These are phyloP conservation scores for Penicillium italicum DNA, from an alignment of 2,329 filamentous ascomycete genomes.

Conservation along the genomic window DNA sequence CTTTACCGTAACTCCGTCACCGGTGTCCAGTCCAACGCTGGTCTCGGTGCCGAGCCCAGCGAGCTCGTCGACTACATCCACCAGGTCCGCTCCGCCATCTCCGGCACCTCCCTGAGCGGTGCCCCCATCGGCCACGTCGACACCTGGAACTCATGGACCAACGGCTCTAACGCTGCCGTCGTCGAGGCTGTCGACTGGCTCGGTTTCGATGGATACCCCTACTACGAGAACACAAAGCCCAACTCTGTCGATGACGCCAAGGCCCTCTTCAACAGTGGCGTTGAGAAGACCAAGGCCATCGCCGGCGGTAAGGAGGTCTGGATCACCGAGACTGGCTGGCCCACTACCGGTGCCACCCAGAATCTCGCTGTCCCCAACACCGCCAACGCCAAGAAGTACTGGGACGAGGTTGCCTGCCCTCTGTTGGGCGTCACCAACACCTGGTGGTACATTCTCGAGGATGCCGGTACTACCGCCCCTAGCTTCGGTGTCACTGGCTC, in stretches of 20 bases:
- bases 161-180: conserved; percentile 67
- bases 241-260: conserved; percentile 65
- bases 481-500: conserved; percentile 41
- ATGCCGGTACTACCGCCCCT: conserved; percentile 35
- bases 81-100: conserved; percentile 61
- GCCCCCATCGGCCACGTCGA: conserved; percentile 77
- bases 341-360: conserved; percentile 63
- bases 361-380: conserved; percentile 61
- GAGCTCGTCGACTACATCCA: conserved; percentile 67
- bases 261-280: conserved; percentile 64
- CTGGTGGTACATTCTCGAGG: conserved; percentile 45
- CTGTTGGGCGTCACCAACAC: conserved; percentile 42
- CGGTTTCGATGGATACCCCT: conserved; percentile 80
- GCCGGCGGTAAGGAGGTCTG: conserved; percentile 69
- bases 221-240: conserved; percentile 68
- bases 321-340: conserved; percentile 89
- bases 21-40: conserved; percentile 61
- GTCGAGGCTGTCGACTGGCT: conserved; percentile 71
- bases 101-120: conserved; percentile 53
- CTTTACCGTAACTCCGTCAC: conserved; percentile 74
- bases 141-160: conserved; percentile 78
- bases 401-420: conserved; percentile 72
- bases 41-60: conserved; percentile 60
- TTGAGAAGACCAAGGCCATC: conserved; percentile 56
- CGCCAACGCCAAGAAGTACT: conserved; percentile 73